Percentiles rank a stretch among this genome's conserved stretches.
Evolutionary conservation across 1,284 basidiomycete species (phyloP).

Genomic region (Ceratobasidium sp.): DNA sequence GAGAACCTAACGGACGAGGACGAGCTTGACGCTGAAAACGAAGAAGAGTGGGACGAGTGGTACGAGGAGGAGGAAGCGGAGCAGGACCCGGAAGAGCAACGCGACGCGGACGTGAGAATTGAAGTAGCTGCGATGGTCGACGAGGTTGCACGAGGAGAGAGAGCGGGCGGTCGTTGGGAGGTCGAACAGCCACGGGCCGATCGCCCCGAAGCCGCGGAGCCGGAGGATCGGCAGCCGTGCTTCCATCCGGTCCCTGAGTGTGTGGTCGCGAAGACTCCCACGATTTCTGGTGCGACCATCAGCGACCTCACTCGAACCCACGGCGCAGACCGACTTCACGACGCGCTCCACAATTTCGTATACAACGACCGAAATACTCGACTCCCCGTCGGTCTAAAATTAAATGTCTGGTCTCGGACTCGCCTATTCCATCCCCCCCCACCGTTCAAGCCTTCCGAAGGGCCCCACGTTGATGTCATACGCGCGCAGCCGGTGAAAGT

Average conservation of each 20-base stretch:
- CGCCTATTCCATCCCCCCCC: slow-evolving; percentile 14
- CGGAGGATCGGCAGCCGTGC: background rate
- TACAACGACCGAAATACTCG: background rate
- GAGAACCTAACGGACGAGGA: background rate
- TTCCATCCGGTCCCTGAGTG: background rate
- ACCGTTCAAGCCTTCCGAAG: slow-evolving; percentile 20
- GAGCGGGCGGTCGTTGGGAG: background rate
- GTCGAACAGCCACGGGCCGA: background rate
- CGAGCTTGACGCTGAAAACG: background rate
- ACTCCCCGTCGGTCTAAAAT: background rate
- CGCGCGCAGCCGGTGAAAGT: background rate
- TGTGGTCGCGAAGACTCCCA: slow-evolving; percentile 1
- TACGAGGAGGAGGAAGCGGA: background rate
- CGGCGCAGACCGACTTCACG: slow-evolving; percentile 6
- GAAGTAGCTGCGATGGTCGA: background rate
- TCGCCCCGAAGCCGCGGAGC: background rate
- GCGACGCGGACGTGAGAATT: background rate
- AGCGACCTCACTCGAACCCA: background rate
- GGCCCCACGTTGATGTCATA: background rate
- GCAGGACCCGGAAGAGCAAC: background rate
- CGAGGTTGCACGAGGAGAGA: background rate
- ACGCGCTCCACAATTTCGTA: background rate
- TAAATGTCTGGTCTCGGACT: slow-evolving; percentile 16
- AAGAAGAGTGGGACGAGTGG: slow-evolving; percentile 7
- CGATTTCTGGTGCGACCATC: background rate